Base-by-base conservation (phyloP, 306 rosid species). In the Medicago arabica region DNA sequence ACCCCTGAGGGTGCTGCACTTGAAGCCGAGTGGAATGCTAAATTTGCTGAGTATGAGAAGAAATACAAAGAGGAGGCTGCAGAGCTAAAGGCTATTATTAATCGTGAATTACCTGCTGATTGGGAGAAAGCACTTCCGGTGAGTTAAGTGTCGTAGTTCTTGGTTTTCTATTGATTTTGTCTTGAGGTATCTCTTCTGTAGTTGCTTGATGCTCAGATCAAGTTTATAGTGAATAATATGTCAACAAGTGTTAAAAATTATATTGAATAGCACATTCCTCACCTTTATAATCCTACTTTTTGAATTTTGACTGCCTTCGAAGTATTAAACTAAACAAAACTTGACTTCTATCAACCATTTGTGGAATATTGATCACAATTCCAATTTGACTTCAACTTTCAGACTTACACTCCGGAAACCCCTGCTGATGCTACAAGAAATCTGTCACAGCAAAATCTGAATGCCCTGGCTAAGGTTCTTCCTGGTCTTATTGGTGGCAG, bases 81-180 rank as follows among this genome's bases (percentile, higher is more conserved):
- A 47, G 98, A 90, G 77, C 81, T 96, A 78, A 92, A 92, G 82
- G 72, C 85, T 57, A 88, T 96, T 77, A 61, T 83, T 63, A 82
- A 0, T 18, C 98, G 97, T 21, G 89, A 88, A 78, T 89, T 92
- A 7, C 99, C 98, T 5, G 85, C 96, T 64, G 97, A 92, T 80
- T 92, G 99, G 98, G 98, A 90, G 80, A 90, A 90, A 75, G 98
- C 97, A 63, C 94, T 96, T 53, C 99, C 99, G 49, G 99, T 96
- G 78, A 89, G 97, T 85, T 67, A 74, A 69, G 34, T 54, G 44
- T 58, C 75, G 77, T 60, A 75, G 63, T 66, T 55, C 6, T 69
- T 71, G 75, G 51, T 23, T 82, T 82, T 59, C 34, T 57, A 41
- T 25, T 71, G 28, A 71, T 55, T 13, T 16, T 38, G 7, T 46